Base-by-base conservation (phyloP, 768 basidiomycete species). In the Cystofilobasidium bisporidii region DNA sequence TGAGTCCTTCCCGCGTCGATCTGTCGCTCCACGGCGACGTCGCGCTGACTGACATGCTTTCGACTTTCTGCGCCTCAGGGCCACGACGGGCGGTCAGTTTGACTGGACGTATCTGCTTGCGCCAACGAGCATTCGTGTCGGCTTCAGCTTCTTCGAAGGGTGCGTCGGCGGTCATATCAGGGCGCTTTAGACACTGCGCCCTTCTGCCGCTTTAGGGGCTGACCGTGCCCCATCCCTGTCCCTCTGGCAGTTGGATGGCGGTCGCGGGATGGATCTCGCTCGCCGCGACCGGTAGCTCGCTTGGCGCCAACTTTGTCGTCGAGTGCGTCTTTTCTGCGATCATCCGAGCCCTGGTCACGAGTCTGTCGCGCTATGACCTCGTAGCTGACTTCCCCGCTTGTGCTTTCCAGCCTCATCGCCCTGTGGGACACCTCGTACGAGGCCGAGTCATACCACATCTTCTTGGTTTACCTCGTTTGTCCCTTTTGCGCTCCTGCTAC, bases 231-330 rank as follows among this genome's bases (percentile, higher is more conserved):
- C n/a, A n/a, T n/a, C n/a, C n/a, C n/a, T n/a, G n/a, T n/a, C n/a
- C n/a, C n/a, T n/a, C n/a, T n/a, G n/a, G 71, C 70, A 70, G 71
- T 18, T 72, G 73, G 41, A 73, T 72, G 45, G 74, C 71, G 69
- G 63, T 73, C 47, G 72, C 71, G 48, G 74, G 74, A 1, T 75
- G 73, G 74, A 71, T 75, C 66, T 71, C 74, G 20, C 68, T 75
- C 8, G 71, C 70, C 38, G 74, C 74, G 2, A 75, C 74, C 8
- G 72, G 72, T 17, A 69, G 69, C 12, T 74, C 72, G 18, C 72
- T 75, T 26, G 73, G 72, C 17, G 72, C 65, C 36, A 69, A 74
- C 61, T 67, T 60, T 22, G 9, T 12, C 38, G 28, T 45, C 38
- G 43, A 43, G 43, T 43, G 43, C 14, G 43, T 43, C 20, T 22